Evolutionary conservation across 371 early-diverging fungal genomes (phyloP).

Genomic region (Saksenaea oblongispora): DNA sequence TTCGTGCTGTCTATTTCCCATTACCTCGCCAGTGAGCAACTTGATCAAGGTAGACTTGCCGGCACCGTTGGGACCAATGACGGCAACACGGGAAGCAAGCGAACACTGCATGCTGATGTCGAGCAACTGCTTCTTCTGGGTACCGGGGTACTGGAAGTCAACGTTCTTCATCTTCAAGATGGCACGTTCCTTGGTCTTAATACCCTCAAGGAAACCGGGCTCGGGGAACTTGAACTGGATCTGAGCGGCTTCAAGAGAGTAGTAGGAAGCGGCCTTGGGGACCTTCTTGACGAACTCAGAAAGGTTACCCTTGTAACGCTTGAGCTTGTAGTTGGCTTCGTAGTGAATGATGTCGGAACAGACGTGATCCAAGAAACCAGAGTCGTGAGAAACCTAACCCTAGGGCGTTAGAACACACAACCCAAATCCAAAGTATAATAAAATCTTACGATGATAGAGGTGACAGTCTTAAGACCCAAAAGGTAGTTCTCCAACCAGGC

Average conservation of each 20-base stretch:
- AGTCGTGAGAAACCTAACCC: conserved; percentile 76
- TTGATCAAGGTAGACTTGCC: conserved; percentile 80
- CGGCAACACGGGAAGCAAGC: conserved; percentile 68
- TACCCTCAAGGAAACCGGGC: conserved; percentile 72
- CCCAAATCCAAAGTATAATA: not conserved
- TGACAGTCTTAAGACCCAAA: conserved; percentile 65
- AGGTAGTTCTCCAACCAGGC: conserved; percentile 85
- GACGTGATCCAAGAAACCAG: conserved; percentile 82
- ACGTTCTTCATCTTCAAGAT: conserved; percentile 66
- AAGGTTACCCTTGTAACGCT: conserved; percentile 82
- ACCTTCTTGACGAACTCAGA: conserved; percentile 78
- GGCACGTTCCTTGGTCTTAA: conserved; percentile 74
- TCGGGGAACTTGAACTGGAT: conserved; percentile 67
- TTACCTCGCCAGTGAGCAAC: conserved; percentile 68
- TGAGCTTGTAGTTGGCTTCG: conserved; percentile 69
- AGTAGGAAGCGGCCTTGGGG: conserved; percentile 80
- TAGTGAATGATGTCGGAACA: conserved; percentile 84
- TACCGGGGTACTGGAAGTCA: conserved; percentile 71
- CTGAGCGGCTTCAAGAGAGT: conserved; percentile 60
- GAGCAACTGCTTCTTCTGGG: conserved; percentile 49
- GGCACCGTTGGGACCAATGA: conserved; percentile 77
- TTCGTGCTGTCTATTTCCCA: too few relatives aligned
- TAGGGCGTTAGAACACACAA: not conserved
- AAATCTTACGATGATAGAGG: conserved; percentile 64
- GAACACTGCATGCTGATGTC: conserved; percentile 65